phyloP scores from a whole-genome alignment of 2,329 filamentous ascomycete genomes.

The Zymoseptoria ardabiliae region DNA sequence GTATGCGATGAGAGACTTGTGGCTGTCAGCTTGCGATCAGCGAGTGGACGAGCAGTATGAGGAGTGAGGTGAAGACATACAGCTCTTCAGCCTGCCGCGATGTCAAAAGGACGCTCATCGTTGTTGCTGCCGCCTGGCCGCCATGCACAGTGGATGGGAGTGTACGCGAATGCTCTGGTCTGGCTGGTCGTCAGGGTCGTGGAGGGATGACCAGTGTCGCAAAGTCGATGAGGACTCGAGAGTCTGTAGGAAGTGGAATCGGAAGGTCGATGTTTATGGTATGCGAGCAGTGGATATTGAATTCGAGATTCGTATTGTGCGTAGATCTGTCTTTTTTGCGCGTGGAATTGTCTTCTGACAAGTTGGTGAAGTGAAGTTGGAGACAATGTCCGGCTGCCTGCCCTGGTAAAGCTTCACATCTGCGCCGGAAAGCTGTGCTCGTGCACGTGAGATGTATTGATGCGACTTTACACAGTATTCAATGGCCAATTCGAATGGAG shows the following conservation, averaged over 20 bases:
- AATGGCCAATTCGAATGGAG: neutral
- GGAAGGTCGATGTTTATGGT: neutral
- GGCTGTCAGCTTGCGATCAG: slow-evolving; percentile 48
- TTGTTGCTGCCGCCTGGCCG: slow-evolving; percentile 16
- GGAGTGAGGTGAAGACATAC: slow-evolving; percentile 46
- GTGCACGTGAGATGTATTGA: neutral
- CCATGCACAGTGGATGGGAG: neutral
- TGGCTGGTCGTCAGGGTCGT: neutral
- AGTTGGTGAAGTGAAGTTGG: neutral
- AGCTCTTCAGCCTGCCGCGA: slow-evolving; percentile 80
- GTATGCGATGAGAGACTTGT: slow-evolving; percentile 92
- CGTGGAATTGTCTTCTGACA: neutral
- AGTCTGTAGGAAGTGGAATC: neutral
- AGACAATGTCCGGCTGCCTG: too few species aligned
- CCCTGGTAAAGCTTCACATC: neutral
- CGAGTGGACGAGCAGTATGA: slow-evolving; percentile 13
- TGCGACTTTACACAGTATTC: neutral
- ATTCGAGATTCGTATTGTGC: neutral
- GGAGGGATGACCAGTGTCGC: neutral
- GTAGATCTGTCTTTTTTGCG: neutral
- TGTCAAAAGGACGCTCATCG: slow-evolving; percentile 70
- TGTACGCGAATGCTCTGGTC: neutral
- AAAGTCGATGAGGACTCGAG: neutral
- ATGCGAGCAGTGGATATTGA: neutral
- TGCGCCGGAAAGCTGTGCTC: neutral